phyloP scores from a whole-genome alignment of 768 basidiomycete species.

The Tubosaeta sp. region DNA sequence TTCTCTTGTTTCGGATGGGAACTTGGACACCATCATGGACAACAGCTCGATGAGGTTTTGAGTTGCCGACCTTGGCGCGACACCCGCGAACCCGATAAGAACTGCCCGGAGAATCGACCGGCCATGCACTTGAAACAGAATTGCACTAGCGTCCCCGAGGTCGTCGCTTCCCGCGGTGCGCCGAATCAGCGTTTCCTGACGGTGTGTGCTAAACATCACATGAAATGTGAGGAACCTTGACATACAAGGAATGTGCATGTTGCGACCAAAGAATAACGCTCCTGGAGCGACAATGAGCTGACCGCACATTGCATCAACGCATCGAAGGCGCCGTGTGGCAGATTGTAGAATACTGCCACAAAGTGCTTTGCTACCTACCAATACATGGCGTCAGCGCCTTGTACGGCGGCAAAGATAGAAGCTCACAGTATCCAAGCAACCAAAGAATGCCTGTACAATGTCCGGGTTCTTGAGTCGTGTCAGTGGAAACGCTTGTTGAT shows the following conservation, averaged over 20 bases:
- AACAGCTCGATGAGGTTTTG: constrained; percentile 84
- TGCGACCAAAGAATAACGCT: constrained; percentile 80
- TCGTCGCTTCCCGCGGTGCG: constrained; percentile 62
- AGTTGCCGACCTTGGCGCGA: constrained; percentile 78
- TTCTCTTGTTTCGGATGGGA: constrained; percentile 47
- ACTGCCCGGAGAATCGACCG: constrained; percentile 66
- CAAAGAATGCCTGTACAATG: constrained; percentile 86
- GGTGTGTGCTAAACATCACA: neutral
- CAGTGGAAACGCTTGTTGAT: neutral
- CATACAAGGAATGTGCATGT: constrained; percentile 81
- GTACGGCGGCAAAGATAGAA: neutral
- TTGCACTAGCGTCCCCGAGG: constrained; percentile 49
- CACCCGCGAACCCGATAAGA: constrained; percentile 75
- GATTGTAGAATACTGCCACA: constrained; percentile 51
- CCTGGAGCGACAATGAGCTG: constrained; percentile 64
- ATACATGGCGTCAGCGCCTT: neutral
- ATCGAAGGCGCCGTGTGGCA: constrained; percentile 61
- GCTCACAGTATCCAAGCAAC: constrained; percentile 71
- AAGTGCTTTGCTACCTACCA: constrained; percentile 53
- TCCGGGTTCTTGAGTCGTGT: constrained; percentile 70
- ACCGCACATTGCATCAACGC: constrained; percentile 68
- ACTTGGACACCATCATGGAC: constrained; percentile 57
- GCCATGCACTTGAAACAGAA: constrained; percentile 55
- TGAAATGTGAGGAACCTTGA: constrained; percentile 7
- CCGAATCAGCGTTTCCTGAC: constrained; percentile 58